Evolutionary conservation across 2,329 filamentous ascomycete species (phyloP).

Genomic region (Elsinoe necatrix): DNA sequence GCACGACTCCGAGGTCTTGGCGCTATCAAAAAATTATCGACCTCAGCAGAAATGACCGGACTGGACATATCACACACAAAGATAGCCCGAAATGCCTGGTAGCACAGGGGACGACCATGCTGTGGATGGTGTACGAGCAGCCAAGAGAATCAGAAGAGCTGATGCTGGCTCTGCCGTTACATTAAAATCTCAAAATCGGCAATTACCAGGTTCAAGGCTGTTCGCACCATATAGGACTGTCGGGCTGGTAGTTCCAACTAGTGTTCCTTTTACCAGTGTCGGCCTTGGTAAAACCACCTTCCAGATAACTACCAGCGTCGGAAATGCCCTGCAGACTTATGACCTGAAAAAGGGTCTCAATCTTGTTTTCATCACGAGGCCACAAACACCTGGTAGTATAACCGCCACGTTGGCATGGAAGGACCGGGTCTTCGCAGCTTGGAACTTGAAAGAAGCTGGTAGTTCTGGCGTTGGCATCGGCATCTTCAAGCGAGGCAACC

Average conservation of each 20-base stretch:
- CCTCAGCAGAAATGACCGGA: neutral
- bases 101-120: neutral
- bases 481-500: slow-evolving; percentile 87
- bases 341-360: slow-evolving; percentile 84
- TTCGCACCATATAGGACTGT: slow-evolving; percentile 95
- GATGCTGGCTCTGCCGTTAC: neutral
- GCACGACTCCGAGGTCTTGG: slow-evolving; percentile 1
- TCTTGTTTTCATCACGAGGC: slow-evolving; percentile 84
- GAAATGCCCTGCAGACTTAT: slow-evolving; percentile 86
- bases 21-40: slow-evolving; percentile 12
- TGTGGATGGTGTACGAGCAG: slow-evolving; percentile 32
- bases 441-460: slow-evolving; percentile 45
- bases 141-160: slow-evolving; percentile 60
- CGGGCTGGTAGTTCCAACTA: slow-evolving; percentile 83
- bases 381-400: slow-evolving; percentile 76
- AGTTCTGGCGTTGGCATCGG: slow-evolving; percentile 55
- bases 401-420: slow-evolving; percentile 85
- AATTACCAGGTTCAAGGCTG: slow-evolving; percentile 53
- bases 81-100: neutral
- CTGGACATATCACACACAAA: too few relatives aligned
- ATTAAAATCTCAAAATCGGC: neutral
- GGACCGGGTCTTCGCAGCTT: slow-evolving; percentile 79
- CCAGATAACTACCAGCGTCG: slow-evolving; percentile 93
- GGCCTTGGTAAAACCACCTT: slow-evolving; percentile 90
- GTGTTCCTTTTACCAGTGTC: slow-evolving; percentile 80